Evolutionary conservation across 129 eudicot genomes (phyloP).

Genomic region (Flaveria sonorensis): DNA sequence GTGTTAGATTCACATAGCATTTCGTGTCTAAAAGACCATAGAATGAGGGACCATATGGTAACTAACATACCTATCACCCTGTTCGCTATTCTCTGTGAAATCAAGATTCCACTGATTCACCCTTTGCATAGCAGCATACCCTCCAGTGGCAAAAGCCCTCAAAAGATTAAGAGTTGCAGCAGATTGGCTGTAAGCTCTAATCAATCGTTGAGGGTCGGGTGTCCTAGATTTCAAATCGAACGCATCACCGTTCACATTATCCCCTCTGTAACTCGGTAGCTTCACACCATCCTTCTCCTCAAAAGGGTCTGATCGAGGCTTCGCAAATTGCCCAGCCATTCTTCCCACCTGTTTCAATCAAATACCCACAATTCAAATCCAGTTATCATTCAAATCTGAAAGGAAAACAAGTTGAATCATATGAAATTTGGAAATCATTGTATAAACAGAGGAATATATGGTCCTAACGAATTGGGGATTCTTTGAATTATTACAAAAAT

Average conservation of each 20-base stretch:
- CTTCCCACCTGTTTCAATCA: conserved; percentile 69
- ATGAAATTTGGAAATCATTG: no score
- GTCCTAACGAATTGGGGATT: no score
- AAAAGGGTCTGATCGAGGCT: conserved; percentile 76
- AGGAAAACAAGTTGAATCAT: no score
- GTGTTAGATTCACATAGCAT: no score
- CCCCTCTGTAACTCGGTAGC: conserved; percentile 89
- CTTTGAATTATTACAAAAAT: not conserved
- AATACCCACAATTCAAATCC: no score
- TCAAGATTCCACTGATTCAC: conserved; percentile 85
- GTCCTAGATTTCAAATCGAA: conserved; percentile 72
- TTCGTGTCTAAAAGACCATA: no score
- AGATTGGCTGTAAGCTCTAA: conserved; percentile 84
- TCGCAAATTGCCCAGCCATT: conserved; percentile 97
- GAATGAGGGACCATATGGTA: no score
- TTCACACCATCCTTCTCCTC: conserved; percentile 89
- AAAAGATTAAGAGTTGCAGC: conserved; percentile 87
- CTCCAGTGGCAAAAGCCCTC: conserved; percentile 95
- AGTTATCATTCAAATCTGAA: no score
- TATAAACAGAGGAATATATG: no score
- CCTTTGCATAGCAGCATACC: conserved; percentile 93
- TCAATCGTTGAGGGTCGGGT: conserved; percentile 87
- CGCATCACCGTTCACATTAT: conserved; percentile 81
- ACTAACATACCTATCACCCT: conserved; percentile 69
- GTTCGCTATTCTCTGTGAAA: conserved; percentile 77